Conservation (phyloP, 495 filamentous ascomycete genomes). For the Penicillium taxi region DNA sequence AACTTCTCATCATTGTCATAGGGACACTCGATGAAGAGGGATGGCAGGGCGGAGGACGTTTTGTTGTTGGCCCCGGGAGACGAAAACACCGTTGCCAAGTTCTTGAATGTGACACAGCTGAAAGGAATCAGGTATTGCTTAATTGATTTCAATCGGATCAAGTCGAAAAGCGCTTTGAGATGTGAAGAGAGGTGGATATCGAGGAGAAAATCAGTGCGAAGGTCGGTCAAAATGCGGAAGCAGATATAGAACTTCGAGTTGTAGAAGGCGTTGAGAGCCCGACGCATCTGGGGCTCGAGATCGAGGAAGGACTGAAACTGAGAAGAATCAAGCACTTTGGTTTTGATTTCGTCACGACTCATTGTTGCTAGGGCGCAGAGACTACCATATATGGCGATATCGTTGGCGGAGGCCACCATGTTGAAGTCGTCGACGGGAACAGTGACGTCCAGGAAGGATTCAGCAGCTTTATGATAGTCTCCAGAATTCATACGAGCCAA, state of each 20-base stretch:
- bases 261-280: slow-evolving; percentile 80
- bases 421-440: slow-evolving; percentile 52
- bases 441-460: slow-evolving; percentile 56
- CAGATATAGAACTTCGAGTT: slow-evolving; percentile 80
- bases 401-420: slow-evolving; percentile 71
- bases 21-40: too few relatives aligned
- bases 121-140: slow-evolving; percentile 83
- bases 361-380: slow-evolving; percentile 87
- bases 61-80: too few relatives aligned
- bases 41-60: too few relatives aligned
- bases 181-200: slow-evolving; percentile 82
- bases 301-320: slow-evolving; percentile 84
- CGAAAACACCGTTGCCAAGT: slow-evolving; percentile 59
- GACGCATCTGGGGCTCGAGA: slow-evolving; percentile 87
- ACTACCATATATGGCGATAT: slow-evolving; percentile 86
- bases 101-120: slow-evolving; percentile 62
- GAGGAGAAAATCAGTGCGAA: slow-evolving; percentile 76
- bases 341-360: slow-evolving; percentile 67
- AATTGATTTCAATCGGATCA: slow-evolving; percentile 82
- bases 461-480: slow-evolving; percentile 65
- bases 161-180: slow-evolving; percentile 56
- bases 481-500: slow-evolving; percentile 60
- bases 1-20: slow-evolving; percentile 23
- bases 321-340: slow-evolving; percentile 65
- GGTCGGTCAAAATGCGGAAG: slow-evolving; percentile 70